These are phyloP conservation scores for Apiospora arundinis DNA, from an alignment of 2,329 filamentous ascomycete species.

Conservation along the genomic window DNA sequence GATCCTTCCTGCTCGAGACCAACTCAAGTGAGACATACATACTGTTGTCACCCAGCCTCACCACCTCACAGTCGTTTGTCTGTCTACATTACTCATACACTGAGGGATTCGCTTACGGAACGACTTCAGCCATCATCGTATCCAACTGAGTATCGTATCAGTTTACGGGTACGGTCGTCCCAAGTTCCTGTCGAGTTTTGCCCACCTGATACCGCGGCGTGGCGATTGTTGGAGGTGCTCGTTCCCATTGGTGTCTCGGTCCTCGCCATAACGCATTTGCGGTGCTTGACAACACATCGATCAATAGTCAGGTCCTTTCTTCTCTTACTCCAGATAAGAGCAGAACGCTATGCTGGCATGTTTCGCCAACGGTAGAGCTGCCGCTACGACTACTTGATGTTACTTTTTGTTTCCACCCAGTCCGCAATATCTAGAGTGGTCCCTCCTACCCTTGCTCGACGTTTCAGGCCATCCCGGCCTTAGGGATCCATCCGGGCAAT, in stretches of 20 bases:
- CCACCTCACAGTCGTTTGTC: background rate
- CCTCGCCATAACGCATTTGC: slow-evolving; percentile 12
- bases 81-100: background rate
- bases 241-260: slow-evolving; percentile 15
- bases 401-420: slow-evolving; percentile 26
- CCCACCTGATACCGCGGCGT: slow-evolving; percentile 13
- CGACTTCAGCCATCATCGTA: background rate
- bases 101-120: background rate
- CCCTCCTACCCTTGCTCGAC: slow-evolving; percentile 27
- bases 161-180: background rate
- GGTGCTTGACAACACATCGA: background rate
- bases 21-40: slow-evolving; percentile 16
- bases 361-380: slow-evolving; percentile 34
- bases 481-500: slow-evolving; percentile 36
- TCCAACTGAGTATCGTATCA: background rate
- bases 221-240: slow-evolving; percentile 17
- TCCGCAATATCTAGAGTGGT: slow-evolving; percentile 20
- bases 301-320: background rate
- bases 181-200: background rate
- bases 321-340: slow-evolving; percentile 4
- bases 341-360: slow-evolving; percentile 34
- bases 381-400: slow-evolving; percentile 32
- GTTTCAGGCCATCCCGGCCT: slow-evolving; percentile 35
- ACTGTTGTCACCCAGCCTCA: background rate
- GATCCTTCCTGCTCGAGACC: background rate